phyloP scores from a whole-genome alignment of 2,329 filamentous ascomycete genomes.

The Aspergillus jensenii region DNA sequence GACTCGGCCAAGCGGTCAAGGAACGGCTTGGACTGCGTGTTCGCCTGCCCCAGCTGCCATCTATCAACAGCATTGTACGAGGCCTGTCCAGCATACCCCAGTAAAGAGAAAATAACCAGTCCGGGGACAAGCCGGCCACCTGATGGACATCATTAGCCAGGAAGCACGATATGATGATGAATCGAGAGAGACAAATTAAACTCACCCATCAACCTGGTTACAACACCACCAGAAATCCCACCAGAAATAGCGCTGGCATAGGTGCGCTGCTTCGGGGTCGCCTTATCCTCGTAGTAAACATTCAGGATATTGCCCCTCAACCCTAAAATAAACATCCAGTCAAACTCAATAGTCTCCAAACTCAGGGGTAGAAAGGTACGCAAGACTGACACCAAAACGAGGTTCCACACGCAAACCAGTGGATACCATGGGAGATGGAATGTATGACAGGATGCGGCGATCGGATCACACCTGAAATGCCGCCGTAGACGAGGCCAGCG shows the following conservation, averaged over 20 bases:
- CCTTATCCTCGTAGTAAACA: constrained; percentile 50
- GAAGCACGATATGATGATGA: constrained; percentile 9
- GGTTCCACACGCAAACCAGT: constrained; percentile 77
- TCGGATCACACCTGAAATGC: constrained; percentile 69
- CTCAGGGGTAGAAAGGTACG: constrained; percentile 1
- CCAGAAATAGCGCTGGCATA: constrained; percentile 71
- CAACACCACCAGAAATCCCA: constrained; percentile 60
- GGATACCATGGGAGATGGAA: constrained; percentile 69
- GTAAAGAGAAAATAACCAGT: constrained; percentile 58
- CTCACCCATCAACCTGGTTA: constrained; percentile 58
- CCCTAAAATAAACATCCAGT: constrained; percentile 37
- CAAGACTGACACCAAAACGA: constrained; percentile 69
- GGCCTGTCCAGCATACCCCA: constrained; percentile 58
- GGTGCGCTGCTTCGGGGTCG: constrained; percentile 60
- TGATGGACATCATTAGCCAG: constrained; percentile 35
- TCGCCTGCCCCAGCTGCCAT: constrained; percentile 41
- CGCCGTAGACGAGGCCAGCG: constrained; percentile 64
- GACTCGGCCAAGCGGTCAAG: constrained; percentile 57
- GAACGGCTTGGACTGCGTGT: constrained; percentile 41
- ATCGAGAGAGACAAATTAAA: constrained; percentile 4
- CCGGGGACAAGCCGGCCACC: constrained; percentile 60
- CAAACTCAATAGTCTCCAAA: neutral
- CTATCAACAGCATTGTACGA: constrained; percentile 54
- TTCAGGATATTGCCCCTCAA: constrained; percentile 45
- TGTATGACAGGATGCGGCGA: constrained; percentile 67